A percentile compares a stretch with the other conserved stretches of the same genome.
phyloP scores from a whole-genome alignment of 768 basidiomycete species.

The Artomyces pyxidatus region DNA sequence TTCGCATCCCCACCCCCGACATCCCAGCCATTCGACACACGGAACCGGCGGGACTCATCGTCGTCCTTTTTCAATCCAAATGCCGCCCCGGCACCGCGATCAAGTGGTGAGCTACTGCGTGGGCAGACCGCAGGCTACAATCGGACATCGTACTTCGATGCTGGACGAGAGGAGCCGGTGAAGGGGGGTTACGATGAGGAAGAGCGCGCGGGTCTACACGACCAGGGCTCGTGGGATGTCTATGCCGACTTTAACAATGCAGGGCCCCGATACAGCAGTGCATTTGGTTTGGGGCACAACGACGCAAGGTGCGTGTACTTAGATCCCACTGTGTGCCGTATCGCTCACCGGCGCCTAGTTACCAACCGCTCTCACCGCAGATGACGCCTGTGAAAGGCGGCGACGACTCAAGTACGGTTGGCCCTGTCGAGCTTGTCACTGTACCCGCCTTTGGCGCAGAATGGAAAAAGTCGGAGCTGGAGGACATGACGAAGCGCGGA shows the following conservation, averaged over 20 bases:
- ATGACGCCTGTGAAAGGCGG: conserved; percentile 25
- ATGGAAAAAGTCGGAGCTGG: conserved; percentile 77
- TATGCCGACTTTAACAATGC: conserved; percentile 87
- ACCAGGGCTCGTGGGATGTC: conserved; percentile 59
- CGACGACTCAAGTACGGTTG: conserved; percentile 28
- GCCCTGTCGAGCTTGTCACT: conserved; percentile 80
- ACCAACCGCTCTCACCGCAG: conserved; percentile 11
- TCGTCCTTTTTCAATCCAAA: conserved; percentile 52
- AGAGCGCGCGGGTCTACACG: conserved; percentile 24
- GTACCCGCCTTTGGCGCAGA: conserved; percentile 89
- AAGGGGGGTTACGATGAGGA: conserved; percentile 75
- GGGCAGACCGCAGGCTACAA: conserved; percentile 62
- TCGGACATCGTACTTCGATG: conserved; percentile 54
- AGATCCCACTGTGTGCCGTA: conserved; percentile 14
- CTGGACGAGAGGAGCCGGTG: conserved; percentile 67
- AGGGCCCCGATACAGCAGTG: conserved; percentile 67
- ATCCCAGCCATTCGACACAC: conserved; percentile 20
- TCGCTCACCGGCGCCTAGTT: conserved; percentile 8
- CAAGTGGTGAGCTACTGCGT: conserved; percentile 30
- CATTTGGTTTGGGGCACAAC: conserved; percentile 37
- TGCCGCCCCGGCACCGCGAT: conserved; percentile 33
- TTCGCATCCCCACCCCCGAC: conserved; percentile 27
- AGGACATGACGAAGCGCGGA: conserved; percentile 65
- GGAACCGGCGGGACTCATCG: conserved; percentile 56
- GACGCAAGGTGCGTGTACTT: conserved; percentile 37